phyloP scores from a whole-genome alignment of 306 rosid species.

The Prunus mume region DNA sequence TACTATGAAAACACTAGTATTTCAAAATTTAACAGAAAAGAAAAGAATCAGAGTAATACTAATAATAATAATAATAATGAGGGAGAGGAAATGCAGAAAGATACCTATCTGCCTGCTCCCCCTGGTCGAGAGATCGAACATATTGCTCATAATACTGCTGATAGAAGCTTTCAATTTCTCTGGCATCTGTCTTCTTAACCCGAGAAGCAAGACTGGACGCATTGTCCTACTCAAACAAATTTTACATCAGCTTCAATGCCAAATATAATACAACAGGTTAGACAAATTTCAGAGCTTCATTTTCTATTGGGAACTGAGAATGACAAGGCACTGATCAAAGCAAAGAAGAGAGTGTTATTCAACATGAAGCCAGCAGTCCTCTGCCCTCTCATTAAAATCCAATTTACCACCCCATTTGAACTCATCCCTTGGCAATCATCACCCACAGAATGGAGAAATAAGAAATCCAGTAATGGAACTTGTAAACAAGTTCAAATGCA shows the following conservation, averaged over 20 bases:
- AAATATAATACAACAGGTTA: too few relatives aligned
- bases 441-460: not conserved
- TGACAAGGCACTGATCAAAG: too few relatives aligned
- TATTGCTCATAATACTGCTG: slow-evolving; percentile 90
- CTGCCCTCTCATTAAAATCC: not conserved
- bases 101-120: slow-evolving; percentile 89
- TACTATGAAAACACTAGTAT: too few relatives aligned
- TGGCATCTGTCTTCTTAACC: slow-evolving; percentile 84
- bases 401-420: not conserved
- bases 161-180: slow-evolving; percentile 88
- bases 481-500: too few relatives aligned
- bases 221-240: slow-evolving; percentile 59
- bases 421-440: not conserved
- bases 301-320: too few relatives aligned
- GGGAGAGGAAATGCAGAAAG: too few relatives aligned
- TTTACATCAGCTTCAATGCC: slow-evolving; percentile 3
- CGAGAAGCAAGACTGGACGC: slow-evolving; percentile 70
- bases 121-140: slow-evolving; percentile 85
- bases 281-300: too few relatives aligned
- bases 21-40: not conserved
- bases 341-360: too few relatives aligned
- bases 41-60: not conserved
- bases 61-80: too few relatives aligned
- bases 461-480: not conserved
- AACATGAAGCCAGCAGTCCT: not conserved